Evolutionary conservation across 768 basidiomycete genomes (phyloP).

Genomic region (Podaxis sp.): DNA sequence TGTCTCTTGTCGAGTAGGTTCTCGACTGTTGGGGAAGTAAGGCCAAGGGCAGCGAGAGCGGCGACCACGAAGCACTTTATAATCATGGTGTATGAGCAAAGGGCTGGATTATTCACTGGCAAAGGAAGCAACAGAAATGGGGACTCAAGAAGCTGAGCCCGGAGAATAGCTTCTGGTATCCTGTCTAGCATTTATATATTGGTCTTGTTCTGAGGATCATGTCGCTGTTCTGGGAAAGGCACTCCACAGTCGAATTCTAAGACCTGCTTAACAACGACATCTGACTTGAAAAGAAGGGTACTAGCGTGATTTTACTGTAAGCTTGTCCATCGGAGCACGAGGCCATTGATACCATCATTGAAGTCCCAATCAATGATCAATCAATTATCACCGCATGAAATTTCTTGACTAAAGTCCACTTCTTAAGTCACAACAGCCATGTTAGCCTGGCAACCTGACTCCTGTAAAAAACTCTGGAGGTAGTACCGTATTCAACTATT

Average conservation of each 20-base stretch:
- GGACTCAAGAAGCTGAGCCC: not conserved
- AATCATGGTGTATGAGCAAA: not conserved
- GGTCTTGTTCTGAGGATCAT: not conserved
- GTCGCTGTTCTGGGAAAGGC: not conserved
- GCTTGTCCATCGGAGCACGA: not conserved
- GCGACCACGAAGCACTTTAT: slow-evolving; percentile 7
- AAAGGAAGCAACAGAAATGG: no score
- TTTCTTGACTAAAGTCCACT: not conserved
- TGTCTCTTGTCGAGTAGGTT: slow-evolving; percentile 11
- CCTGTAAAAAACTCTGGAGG: not conserved
- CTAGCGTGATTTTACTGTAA: no score
- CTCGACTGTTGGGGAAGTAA: slow-evolving; percentile 15
- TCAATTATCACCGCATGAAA: not conserved
- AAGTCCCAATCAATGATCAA: not conserved
- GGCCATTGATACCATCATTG: not conserved
- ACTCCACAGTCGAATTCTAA: not conserved
- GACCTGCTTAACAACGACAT: no score
- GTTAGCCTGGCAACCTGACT: not conserved
- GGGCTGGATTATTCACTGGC: not conserved
- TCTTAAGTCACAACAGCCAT: not conserved
- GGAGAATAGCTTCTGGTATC: not conserved
- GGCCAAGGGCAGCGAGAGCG: slow-evolving; percentile 13
- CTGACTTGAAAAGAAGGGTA: no score
- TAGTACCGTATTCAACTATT: no score
- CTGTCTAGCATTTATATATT: not conserved